Evolutionary conservation across 2,329 filamentous ascomycete genomes (phyloP).

Genomic region (Penicillium fuscoglaucum): DNA sequence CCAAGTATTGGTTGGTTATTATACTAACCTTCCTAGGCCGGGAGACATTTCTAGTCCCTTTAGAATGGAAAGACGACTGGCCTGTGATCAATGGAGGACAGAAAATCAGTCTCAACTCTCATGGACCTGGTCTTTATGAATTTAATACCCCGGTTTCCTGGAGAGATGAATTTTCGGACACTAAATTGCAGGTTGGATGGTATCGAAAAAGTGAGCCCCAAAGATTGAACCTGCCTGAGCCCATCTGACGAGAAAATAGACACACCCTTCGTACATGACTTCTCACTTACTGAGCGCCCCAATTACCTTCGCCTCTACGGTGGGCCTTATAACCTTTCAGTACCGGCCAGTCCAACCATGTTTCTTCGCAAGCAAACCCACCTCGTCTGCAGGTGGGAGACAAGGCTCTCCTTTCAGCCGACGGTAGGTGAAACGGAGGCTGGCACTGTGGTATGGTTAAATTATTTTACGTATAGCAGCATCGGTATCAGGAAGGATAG

Average conservation of each 20-base stretch:
- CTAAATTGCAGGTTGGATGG: conserved; percentile 35
- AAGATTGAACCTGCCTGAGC: background rate
- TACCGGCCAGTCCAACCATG: conserved; percentile 54
- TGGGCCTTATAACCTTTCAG: conserved; percentile 53
- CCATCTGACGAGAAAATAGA: conserved; percentile 33
- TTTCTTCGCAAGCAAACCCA: conserved; percentile 57
- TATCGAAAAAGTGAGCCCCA: conserved; percentile 42
- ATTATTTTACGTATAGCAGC: conserved; percentile 48
- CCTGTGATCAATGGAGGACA: conserved; percentile 52
- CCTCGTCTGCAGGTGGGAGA: conserved; percentile 46
- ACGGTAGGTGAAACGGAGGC: conserved; percentile 50
- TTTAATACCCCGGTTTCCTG: conserved; percentile 24
- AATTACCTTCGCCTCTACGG: conserved; percentile 53
- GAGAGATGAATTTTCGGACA: conserved; percentile 38
- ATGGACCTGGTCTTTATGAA: conserved; percentile 25
- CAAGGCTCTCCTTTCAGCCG: conserved; percentile 50
- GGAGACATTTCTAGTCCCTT: conserved; percentile 53
- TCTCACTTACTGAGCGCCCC: conserved; percentile 48
- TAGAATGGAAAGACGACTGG: conserved; percentile 55
- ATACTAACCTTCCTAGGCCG: conserved; percentile 36
- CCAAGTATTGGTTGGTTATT: background rate
- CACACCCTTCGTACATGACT: conserved; percentile 51
- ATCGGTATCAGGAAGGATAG: conserved; percentile 40
- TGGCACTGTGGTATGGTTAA: conserved; percentile 57
- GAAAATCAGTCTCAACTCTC: conserved; percentile 42